These are phyloP conservation scores for Boeremia lycopersici DNA, from an alignment of 2,329 filamentous ascomycete species.

Conservation along the genomic window DNA sequence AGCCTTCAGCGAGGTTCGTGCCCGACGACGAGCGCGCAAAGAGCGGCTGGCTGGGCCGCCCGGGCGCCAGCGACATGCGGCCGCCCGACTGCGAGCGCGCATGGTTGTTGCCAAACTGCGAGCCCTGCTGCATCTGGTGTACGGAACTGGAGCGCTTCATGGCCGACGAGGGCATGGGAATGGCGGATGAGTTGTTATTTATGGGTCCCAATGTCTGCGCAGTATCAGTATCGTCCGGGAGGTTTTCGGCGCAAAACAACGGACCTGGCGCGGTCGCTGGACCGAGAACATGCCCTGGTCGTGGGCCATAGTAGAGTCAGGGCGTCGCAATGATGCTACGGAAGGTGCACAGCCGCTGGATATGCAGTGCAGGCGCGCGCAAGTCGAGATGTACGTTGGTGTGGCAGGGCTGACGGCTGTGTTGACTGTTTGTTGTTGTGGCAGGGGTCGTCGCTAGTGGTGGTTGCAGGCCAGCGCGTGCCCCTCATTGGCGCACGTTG, in stretches of 20 bases:
- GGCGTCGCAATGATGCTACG: background rate
- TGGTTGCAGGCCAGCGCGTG: constrained; percentile 24
- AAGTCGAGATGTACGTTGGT: background rate
- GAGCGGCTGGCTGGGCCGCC: constrained; percentile 80
- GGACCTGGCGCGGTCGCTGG: constrained; percentile 87
- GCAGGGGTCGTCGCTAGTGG: constrained; percentile 26
- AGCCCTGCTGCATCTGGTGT: constrained; percentile 63
- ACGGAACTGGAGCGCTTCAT: constrained; percentile 91
- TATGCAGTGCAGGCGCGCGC: background rate
- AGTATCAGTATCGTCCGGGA: constrained; percentile 18
- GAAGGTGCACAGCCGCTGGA: background rate
- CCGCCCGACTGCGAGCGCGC: constrained; percentile 81
- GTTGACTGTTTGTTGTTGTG: constrained; percentile 42
- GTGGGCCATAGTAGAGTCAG: constrained; percentile 37
- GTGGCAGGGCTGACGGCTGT: constrained; percentile 23
- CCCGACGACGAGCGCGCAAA: constrained; percentile 87
- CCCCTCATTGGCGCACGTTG: constrained; percentile 6
- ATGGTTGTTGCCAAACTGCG: constrained; percentile 69
- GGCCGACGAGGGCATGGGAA: constrained; percentile 89
- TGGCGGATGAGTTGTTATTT: constrained; percentile 69
- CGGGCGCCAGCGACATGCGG: constrained; percentile 81
- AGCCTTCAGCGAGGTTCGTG: constrained; percentile 77
- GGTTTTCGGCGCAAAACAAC: constrained; percentile 34
- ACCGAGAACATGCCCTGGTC: constrained; percentile 80
- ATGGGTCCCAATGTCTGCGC: constrained; percentile 82